Evolutionary conservation across 148 eudicot species (phyloP).

Genomic region (Rhododendron ferrugineum): DNA sequence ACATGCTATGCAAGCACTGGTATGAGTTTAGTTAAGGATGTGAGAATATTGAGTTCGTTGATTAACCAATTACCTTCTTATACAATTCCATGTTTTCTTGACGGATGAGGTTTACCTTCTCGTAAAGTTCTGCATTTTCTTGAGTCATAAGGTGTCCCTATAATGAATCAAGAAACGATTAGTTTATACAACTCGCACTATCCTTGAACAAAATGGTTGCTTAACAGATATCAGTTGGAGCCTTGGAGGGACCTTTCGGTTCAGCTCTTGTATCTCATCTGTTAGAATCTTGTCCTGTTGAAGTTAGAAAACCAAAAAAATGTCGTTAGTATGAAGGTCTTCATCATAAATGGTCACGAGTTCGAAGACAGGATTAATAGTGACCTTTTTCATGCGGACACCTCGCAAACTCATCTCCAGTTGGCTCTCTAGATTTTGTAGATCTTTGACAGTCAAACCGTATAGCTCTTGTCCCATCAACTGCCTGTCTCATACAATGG

Average conservation of each 20-base stretch:
- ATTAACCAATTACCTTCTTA: slow-evolving; percentile 30
- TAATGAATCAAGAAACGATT: slow-evolving; percentile 5
- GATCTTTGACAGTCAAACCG: slow-evolving; percentile 53
- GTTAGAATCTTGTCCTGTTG: slow-evolving; percentile 52
- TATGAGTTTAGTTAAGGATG: not conserved
- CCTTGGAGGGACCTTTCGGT: slow-evolving; percentile 38
- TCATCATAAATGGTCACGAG: not conserved
- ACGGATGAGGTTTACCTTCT: not conserved
- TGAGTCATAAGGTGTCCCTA: slow-evolving; percentile 60
- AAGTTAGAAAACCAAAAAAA: not conserved
- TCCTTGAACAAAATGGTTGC: not conserved
- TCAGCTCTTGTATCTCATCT: slow-evolving; percentile 60
- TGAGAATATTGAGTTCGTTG: not conserved
- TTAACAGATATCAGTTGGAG: not conserved
- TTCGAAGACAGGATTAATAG: not conserved
- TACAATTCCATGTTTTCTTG: slow-evolving; percentile 26
- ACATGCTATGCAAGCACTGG: not conserved
- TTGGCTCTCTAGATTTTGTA: slow-evolving; percentile 60
- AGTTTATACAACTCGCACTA: not conserved
- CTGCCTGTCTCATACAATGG: slow-evolving; percentile 38
- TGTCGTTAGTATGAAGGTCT: not conserved
- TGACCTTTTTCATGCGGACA: slow-evolving; percentile 65
- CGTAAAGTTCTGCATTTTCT: slow-evolving; percentile 47
- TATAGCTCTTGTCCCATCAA: slow-evolving; percentile 65
- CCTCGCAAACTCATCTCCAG: slow-evolving; percentile 56